These are phyloP conservation scores for Paspalum vaginatum DNA, from an alignment of 176 grass and related monocot species.

Conservation along the genomic window DNA sequence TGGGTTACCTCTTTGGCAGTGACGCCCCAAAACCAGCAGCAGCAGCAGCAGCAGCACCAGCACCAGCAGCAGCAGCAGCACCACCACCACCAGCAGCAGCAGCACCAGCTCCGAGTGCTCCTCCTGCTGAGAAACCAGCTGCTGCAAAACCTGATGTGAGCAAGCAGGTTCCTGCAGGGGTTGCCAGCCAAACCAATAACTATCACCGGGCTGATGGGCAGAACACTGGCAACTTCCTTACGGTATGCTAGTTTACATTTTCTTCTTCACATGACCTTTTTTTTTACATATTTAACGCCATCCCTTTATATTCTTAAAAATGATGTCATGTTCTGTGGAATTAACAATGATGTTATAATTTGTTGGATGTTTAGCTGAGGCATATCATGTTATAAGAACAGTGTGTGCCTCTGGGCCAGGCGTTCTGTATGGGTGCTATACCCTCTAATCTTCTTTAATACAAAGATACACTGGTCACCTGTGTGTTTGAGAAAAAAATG, in stretches of 20 bases:
- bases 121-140: slow-evolving; percentile 48
- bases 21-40: slow-evolving; percentile 18
- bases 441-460: too few relatives aligned
- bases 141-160: slow-evolving; percentile 30
- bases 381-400: neutral
- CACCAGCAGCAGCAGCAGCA: neutral
- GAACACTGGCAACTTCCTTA: slow-evolving; percentile 83
- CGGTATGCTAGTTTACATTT: slow-evolving; percentile 41
- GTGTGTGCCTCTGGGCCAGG: too few relatives aligned
- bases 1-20: slow-evolving; percentile 75
- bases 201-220: slow-evolving; percentile 76
- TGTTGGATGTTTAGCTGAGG: neutral
- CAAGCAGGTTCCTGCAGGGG: slow-evolving; percentile 73
- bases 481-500: neutral
- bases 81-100: too few relatives aligned
- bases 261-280: neutral
- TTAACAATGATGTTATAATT: neutral
- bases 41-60: neutral
- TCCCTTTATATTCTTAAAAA: neutral
- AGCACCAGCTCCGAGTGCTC: slow-evolving; percentile 31
- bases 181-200: slow-evolving; percentile 63
- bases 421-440: too few relatives aligned
- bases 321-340: neutral
- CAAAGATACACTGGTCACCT: too few relatives aligned
- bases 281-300: neutral